phyloP scores from a whole-genome alignment of 306 rosid genomes.

The Cicer pinnatifidum region DNA sequence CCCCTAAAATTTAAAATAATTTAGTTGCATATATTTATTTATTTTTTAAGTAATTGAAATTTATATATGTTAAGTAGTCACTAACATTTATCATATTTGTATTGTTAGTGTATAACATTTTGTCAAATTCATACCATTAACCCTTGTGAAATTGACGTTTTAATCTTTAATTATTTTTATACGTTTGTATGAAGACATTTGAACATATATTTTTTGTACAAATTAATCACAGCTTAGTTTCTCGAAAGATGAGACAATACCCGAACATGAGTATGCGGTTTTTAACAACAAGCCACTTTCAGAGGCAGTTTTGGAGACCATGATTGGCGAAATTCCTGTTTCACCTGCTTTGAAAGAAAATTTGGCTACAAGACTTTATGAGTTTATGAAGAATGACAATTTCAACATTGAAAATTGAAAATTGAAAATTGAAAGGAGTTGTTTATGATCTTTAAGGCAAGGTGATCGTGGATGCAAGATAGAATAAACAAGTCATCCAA shows the following conservation, averaged over 20 bases:
- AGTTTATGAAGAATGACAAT: slow-evolving; percentile 42
- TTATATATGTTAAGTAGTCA: too few relatives aligned
- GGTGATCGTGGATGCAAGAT: neutral
- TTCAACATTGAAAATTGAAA: neutral
- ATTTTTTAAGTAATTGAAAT: too few relatives aligned
- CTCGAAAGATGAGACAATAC: slow-evolving; percentile 64
- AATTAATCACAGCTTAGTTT: slow-evolving; percentile 58
- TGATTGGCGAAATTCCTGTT: slow-evolving; percentile 74
- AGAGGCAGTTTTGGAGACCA: slow-evolving; percentile 72
- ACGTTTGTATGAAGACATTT: neutral
- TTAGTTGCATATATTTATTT: too few relatives aligned
- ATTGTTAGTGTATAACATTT: too few relatives aligned
- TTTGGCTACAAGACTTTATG: slow-evolving; percentile 57
- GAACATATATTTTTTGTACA: neutral
- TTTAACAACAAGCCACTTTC: slow-evolving; percentile 65
- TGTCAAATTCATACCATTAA: too few relatives aligned
- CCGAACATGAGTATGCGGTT: slow-evolving; percentile 45
- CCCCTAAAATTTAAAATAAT: neutral
- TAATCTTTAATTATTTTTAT: too few relatives aligned
- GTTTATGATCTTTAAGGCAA: neutral
- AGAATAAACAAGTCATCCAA: neutral
- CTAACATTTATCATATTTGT: too few relatives aligned
- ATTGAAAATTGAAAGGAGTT: neutral
- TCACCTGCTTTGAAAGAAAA: slow-evolving; percentile 70
- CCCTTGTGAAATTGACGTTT: too few relatives aligned